These are phyloP conservation scores for Botryotinia globosa DNA, from an alignment of 2,329 filamentous ascomycete species.

Conservation along the genomic window DNA sequence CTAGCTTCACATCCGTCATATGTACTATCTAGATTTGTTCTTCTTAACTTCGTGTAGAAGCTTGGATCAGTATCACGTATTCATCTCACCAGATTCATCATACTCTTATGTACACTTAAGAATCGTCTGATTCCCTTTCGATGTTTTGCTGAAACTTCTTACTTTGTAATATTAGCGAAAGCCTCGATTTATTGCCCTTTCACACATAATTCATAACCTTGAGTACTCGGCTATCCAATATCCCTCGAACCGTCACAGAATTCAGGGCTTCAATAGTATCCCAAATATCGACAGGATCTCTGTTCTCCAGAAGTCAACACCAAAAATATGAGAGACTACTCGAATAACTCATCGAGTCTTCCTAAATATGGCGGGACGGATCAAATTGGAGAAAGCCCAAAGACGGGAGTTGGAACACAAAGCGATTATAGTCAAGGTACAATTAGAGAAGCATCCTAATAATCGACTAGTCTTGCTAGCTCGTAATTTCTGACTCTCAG, in stretches of 20 bases:
- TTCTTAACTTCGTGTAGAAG: neutral
- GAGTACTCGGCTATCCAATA: neutral
- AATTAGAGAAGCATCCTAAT: neutral
- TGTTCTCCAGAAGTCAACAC: too few species aligned
- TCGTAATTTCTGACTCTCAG: neutral
- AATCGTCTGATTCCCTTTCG: neutral
- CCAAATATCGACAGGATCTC: neutral
- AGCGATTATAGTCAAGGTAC: slow-evolving; percentile 15
- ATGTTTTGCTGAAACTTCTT: neutral
- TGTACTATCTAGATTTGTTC: neutral
- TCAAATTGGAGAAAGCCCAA: neutral
- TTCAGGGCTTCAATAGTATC: neutral
- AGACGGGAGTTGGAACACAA: slow-evolving; percentile 8
- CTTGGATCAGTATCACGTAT: slow-evolving; percentile 10
- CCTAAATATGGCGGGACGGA: slow-evolving; percentile 6
- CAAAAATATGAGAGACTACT: slow-evolving; percentile 2
- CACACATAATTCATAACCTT: neutral
- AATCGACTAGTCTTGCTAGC: neutral
- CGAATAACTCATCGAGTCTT: neutral
- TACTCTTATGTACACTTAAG: neutral
- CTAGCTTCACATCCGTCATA: neutral
- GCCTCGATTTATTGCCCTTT: neutral
- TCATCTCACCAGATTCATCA: neutral
- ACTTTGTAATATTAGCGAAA: neutral
- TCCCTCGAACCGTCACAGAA: neutral